Evolutionary conservation across 2,329 filamentous ascomycete species (phyloP).

Genomic region (Allantophomopsis lycopodina): DNA sequence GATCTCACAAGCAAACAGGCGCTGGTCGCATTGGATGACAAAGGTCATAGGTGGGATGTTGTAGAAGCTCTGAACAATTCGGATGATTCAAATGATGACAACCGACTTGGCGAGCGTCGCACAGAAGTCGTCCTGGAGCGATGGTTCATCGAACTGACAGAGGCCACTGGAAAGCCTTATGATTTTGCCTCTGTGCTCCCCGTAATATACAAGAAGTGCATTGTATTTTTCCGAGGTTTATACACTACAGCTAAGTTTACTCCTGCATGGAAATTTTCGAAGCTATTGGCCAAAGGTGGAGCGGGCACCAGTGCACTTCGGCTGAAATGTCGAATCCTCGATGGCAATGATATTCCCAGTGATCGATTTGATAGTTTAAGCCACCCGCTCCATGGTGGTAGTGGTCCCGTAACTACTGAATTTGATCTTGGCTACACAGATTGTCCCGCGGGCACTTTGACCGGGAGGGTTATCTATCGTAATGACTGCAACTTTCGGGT

Average conservation of each 20-base stretch:
- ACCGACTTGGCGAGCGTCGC: constrained; percentile 24
- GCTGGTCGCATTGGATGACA: constrained; percentile 75
- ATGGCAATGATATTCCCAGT: constrained; percentile 36
- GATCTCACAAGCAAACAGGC: constrained; percentile 73
- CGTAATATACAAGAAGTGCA: constrained; percentile 92
- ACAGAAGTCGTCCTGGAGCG: constrained; percentile 78
- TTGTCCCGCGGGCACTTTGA: constrained; percentile 74
- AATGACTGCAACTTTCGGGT: constrained; percentile 83
- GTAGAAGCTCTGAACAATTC: constrained; percentile 64
- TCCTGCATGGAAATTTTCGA: constrained; percentile 73
- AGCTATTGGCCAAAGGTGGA: constrained; percentile 57
- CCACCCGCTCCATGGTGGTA: constrained; percentile 52
- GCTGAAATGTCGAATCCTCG: constrained; percentile 68
- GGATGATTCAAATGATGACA: constrained; percentile 24
- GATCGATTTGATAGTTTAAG: constrained; percentile 54
- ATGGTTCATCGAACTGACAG: constrained; percentile 76
- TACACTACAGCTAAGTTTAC: constrained; percentile 72
- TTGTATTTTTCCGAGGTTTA: constrained; percentile 84
- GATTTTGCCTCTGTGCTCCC: constrained; percentile 56
- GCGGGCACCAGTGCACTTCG: constrained; percentile 47
- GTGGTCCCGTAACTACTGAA: constrained; percentile 52
- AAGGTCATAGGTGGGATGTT: constrained; percentile 88
- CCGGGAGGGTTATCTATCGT: constrained; percentile 71
- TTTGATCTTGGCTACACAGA: constrained; percentile 77
- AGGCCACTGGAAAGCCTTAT: constrained; percentile 31